Evolutionary conservation across 2,329 filamentous ascomycete species (phyloP).

Genomic region (Rasamsonia emersonii): DNA sequence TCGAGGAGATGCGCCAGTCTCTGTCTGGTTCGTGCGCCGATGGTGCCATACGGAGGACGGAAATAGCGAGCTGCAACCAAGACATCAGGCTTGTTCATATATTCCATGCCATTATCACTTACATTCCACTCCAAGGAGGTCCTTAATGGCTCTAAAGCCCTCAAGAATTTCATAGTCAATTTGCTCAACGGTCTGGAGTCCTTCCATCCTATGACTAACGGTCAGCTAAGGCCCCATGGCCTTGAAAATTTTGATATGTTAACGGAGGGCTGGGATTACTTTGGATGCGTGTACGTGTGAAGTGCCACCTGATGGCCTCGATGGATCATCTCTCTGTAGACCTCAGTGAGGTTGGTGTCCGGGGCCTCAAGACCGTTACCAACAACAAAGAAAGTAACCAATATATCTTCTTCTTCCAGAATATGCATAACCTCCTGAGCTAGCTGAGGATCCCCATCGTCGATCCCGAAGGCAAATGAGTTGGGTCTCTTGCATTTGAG

Average conservation of each 20-base stretch:
- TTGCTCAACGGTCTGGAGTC: slow-evolving; percentile 18
- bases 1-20: slow-evolving; percentile 46
- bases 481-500: slow-evolving; percentile 60
- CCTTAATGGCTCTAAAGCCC: slow-evolving; percentile 23
- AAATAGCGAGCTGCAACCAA: slow-evolving; percentile 46
- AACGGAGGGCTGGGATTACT: slow-evolving; percentile 27
- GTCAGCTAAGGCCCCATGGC: no score
- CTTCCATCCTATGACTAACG: slow-evolving; percentile 25
- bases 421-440: slow-evolving; percentile 55
- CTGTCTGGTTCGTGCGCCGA: slow-evolving; percentile 59
- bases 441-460: slow-evolving; percentile 55
- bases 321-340: slow-evolving; percentile 55
- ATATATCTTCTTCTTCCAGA: slow-evolving; percentile 52
- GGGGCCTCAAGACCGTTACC: slow-evolving; percentile 52
- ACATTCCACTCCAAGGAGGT: slow-evolving; percentile 27
- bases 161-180: slow-evolving; percentile 31
- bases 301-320: slow-evolving; percentile 60
- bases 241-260: no score
- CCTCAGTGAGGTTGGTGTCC: slow-evolving; percentile 52
- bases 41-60: slow-evolving; percentile 60
- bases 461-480: slow-evolving; percentile 64
- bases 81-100: slow-evolving; percentile 29
- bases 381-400: slow-evolving; percentile 65
- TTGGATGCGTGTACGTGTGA: slow-evolving; percentile 62
- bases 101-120: slow-evolving; percentile 5